Conservation (phyloP, 2,329 filamentous ascomycete genomes). For the Colletotrichum liaoningense region DNA sequence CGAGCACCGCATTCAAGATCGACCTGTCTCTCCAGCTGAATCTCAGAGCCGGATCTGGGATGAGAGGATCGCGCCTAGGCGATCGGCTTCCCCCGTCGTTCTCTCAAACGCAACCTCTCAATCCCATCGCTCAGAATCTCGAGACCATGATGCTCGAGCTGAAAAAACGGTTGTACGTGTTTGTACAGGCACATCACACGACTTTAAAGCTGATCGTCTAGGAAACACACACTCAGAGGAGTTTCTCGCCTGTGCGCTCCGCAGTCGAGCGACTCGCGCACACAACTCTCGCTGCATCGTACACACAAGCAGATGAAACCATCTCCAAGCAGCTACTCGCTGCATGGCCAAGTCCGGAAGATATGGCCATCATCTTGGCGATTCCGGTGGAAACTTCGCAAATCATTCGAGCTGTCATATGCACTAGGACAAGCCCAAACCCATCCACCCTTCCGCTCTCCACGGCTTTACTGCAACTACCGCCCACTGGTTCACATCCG, state of each 20-base stretch:
- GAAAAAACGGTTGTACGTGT: neutral
- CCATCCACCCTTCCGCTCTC: neutral
- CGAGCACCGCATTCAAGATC: neutral
- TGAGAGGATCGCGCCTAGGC: neutral
- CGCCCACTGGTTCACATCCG: conserved; percentile 39
- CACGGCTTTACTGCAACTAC: neutral
- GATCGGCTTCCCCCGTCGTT: neutral
- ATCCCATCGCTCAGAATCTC: neutral
- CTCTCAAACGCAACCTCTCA: neutral
- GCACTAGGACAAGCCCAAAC: neutral
- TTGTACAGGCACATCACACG: neutral
- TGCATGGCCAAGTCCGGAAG: conserved; percentile 10
- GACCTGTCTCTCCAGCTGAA: neutral
- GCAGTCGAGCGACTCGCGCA: neutral
- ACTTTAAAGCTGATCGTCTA: neutral
- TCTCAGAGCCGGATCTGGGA: neutral
- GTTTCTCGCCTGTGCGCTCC: neutral
- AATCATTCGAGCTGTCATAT: conserved; percentile 12
- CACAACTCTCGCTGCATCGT: neutral
- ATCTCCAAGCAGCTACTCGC: neutral
- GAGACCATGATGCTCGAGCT: neutral
- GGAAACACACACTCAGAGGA: neutral
- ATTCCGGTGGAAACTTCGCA: conserved; percentile 8
- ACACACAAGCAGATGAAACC: neutral
- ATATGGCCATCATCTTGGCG: neutral